Conservation (phyloP, 306 rosid genomes). For the Vachellia pachyceras region DNA sequence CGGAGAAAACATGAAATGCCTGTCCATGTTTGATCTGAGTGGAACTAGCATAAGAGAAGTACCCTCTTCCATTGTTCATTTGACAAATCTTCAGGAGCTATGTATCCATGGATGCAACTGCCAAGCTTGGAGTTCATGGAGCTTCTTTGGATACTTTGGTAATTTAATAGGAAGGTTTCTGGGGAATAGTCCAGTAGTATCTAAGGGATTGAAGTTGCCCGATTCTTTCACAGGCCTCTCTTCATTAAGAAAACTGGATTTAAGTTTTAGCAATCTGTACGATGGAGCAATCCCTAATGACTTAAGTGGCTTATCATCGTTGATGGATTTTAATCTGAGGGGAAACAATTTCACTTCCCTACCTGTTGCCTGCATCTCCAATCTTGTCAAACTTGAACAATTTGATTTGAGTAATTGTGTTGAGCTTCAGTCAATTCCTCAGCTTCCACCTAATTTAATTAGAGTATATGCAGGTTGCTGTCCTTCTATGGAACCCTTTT, state of each 20-base stretch:
- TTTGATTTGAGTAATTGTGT: neutral
- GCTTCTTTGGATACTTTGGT: neutral
- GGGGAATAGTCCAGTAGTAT: neutral
- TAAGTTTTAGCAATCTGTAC: neutral
- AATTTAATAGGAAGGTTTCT: neutral
- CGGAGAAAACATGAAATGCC: constrained; percentile 3
- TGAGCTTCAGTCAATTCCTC: constrained; percentile 2
- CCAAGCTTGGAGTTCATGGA: constrained; percentile 6
- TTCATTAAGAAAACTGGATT: constrained; percentile 3
- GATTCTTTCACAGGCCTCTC: constrained; percentile 19
- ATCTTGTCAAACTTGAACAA: neutral
- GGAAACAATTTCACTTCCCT: constrained; percentile 17
- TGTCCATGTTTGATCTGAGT: neutral
- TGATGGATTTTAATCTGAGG: neutral
- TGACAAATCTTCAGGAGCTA: neutral
- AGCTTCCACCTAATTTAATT: constrained; percentile 19
- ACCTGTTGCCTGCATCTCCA: constrained; percentile 21
- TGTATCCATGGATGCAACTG: neutral
- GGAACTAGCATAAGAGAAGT: constrained; percentile 1
- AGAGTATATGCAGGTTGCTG: neutral
- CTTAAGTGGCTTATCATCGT: constrained; percentile 2
- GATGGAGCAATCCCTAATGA: constrained; percentile 27
- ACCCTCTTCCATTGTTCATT: neutral
- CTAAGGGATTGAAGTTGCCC: constrained; percentile 12
- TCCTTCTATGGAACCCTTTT: neutral